Evolutionary conservation across 2,329 filamentous ascomycete genomes (phyloP), one percentile per base, ranked within the genome.

Genomic region (Davidsoniella virescens): DNA sequence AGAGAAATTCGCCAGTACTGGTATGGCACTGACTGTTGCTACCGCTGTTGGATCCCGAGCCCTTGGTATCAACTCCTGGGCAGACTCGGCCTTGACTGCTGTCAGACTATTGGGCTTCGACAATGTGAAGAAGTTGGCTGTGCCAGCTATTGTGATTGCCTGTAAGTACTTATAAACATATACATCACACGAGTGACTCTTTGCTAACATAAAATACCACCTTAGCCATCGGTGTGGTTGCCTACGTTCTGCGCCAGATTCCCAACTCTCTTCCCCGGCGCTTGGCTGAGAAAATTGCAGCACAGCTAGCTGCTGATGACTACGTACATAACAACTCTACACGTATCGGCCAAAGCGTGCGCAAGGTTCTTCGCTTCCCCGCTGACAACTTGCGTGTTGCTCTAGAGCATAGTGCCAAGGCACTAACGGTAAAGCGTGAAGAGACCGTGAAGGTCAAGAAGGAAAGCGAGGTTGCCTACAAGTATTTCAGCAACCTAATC

Each of bases 1-100:
- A 63, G 92, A 98, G 65, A 98, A 96, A 71, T 73, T 93, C 51
- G 88, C 90, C 5, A 87, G 90, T 38, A 93, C 88, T 2, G 84
- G 92, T 55, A 88, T 98, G 82, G 92, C 90, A 5, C 73, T 98
- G 60, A 98, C 92, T 1, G 76, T 94, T 36, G 84, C 84, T 8
- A 88, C 87, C 51, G 86, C 94, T 2, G 71, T 96, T 4, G 87
- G 90, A 51, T 78, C 83, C 45, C 76, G 87, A 44, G 72, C 92
- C 60, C 69, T 98, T 38, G 87, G 88, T 53, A 84, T 87, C 54
- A 79, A 84, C 57, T 81, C 84, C 47, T 96, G 90, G 87, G 69
- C 95, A 57, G 90, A 96, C 62, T 85, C 90, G 55, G 82, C 84
- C 1, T 65, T 95, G 48, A 84, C 83, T 55, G 85, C 83, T 6